Conservation (phyloP, 805 yeast genomes). For the Starmera pachycereana region DNA sequence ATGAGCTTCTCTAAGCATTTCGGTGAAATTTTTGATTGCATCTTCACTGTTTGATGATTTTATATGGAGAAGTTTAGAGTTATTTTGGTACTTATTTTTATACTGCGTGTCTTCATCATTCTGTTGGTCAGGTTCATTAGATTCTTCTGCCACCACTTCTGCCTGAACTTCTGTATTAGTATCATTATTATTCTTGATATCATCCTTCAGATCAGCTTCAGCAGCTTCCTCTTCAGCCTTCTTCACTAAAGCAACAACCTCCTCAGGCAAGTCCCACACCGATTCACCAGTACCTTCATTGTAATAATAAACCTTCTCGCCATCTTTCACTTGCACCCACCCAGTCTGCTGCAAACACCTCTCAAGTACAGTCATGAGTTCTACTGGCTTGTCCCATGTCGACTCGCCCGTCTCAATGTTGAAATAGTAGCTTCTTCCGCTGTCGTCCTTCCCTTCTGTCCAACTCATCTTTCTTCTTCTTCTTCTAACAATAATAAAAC, state of each 20-base stretch:
- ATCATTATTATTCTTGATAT: too few relatives aligned
- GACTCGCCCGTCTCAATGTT: slow-evolving; percentile 56
- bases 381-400: slow-evolving; percentile 74
- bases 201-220: neutral
- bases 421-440: slow-evolving; percentile 65
- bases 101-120: slow-evolving; percentile 1
- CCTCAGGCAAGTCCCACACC: slow-evolving; percentile 72
- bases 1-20: slow-evolving; percentile 40
- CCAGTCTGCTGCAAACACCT: slow-evolving; percentile 39
- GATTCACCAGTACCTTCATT: slow-evolving; percentile 55
- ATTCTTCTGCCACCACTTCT: too few relatives aligned
- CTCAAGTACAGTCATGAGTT: slow-evolving; percentile 29
- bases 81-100: slow-evolving; percentile 10
- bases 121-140: slow-evolving; percentile 1
- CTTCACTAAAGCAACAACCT: slow-evolving; percentile 21
- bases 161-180: too few relatives aligned
- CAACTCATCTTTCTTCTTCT: slow-evolving; percentile 27
- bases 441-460: slow-evolving; percentile 54
- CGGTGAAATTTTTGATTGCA: slow-evolving; percentile 35
- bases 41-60: slow-evolving; percentile 20
- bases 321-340: slow-evolving; percentile 44
- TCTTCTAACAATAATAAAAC: neutral
- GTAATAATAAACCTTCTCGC: slow-evolving; percentile 60
- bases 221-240: slow-evolving; percentile 2
- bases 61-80: slow-evolving; percentile 18